Evolutionary conservation across 2,329 filamentous ascomycete species (phyloP).

Genomic region (Leptosphaerulina australis): DNA sequence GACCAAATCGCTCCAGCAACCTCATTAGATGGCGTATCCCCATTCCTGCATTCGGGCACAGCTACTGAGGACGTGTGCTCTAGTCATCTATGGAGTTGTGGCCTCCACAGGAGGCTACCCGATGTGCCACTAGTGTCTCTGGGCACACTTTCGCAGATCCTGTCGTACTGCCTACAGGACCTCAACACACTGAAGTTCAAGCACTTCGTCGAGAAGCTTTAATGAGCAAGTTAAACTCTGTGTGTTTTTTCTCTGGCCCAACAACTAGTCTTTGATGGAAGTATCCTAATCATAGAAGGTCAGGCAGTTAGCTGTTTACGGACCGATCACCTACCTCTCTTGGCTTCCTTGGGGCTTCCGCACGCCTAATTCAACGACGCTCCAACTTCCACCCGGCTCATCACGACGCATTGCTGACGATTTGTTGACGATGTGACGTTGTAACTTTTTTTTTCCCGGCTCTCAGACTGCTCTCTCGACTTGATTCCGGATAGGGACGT

Average conservation of each 20-base stretch:
- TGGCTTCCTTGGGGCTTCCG: background rate
- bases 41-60: conserved; percentile 18
- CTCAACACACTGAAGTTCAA: background rate
- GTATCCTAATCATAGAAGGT: conserved; percentile 27
- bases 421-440: background rate
- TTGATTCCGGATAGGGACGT: conserved; percentile 17
- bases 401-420: background rate
- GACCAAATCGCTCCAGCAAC: conserved; percentile 16
- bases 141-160: background rate
- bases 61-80: conserved; percentile 7
- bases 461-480: too few relatives aligned
- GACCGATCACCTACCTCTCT: too few relatives aligned
- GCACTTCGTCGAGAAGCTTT: conserved; percentile 1
- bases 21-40: conserved; percentile 13
- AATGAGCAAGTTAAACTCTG: background rate
- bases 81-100: conserved; percentile 1
- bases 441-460: too few relatives aligned
- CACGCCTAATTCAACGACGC: background rate
- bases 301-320: conserved; percentile 28
- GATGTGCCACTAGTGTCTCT: background rate
- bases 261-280: conserved; percentile 25
- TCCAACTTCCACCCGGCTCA: background rate
- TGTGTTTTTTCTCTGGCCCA: conserved; percentile 21
- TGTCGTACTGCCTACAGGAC: background rate
- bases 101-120: background rate